Percentiles rank a stretch among this genome's conserved stretches.
Conservation (phyloP, 345 rosid species). For the Alliaria petiolata region DNA sequence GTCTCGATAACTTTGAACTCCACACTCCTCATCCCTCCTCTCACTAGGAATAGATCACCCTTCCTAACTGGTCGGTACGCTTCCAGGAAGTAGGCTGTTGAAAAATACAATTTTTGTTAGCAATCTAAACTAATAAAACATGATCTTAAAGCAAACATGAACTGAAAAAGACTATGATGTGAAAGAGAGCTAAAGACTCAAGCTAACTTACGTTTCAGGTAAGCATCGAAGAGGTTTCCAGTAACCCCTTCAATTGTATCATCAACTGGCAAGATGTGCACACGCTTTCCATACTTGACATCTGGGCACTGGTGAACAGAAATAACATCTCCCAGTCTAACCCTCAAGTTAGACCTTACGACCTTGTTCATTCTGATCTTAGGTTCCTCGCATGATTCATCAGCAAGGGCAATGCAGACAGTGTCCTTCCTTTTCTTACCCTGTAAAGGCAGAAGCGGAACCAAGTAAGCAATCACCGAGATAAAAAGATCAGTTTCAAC, state of each 20-base stretch:
- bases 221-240: slow-evolving; percentile 93
- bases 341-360: slow-evolving; percentile 84
- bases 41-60: slow-evolving; percentile 90
- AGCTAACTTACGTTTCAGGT: slow-evolving; percentile 70
- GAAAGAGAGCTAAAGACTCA: background rate
- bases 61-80: slow-evolving; percentile 98
- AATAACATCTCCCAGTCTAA: slow-evolving; percentile 84
- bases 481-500: background rate
- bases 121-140: background rate
- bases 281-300: slow-evolving; percentile 92
- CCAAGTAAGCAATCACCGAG: background rate
- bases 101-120: background rate
- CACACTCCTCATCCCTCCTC: slow-evolving; percentile 98
- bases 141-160: background rate
- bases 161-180: background rate
- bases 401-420: slow-evolving; percentile 81
- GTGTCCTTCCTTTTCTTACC: slow-evolving; percentile 90
- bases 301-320: slow-evolving; percentile 90
- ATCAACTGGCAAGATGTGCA: slow-evolving; percentile 88
- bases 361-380: slow-evolving; percentile 90
- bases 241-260: slow-evolving; percentile 91
- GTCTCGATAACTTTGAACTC: slow-evolving; percentile 91
- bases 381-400: slow-evolving; percentile 79
- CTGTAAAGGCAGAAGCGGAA: slow-evolving; percentile 29
- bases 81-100: slow-evolving; percentile 84